Percentiles rank a stretch among this genome's conserved stretches.
These are phyloP conservation scores for Metarhizium humberi DNA, from an alignment of 2,329 filamentous ascomycete genomes.

Conservation along the genomic window DNA sequence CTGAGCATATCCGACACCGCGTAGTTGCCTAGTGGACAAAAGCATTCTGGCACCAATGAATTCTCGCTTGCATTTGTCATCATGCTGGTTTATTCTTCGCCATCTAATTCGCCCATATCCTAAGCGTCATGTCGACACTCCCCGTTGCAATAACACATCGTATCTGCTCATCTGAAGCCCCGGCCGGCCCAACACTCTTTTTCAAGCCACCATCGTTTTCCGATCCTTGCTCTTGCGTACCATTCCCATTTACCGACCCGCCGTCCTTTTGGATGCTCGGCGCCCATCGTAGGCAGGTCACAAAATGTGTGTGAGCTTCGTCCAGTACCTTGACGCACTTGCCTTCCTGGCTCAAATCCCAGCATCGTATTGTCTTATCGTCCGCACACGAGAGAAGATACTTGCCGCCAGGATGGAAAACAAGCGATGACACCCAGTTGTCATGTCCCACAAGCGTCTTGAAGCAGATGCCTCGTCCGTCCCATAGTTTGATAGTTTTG, in stretches of 20 bases:
- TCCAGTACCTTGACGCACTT: conserved; percentile 77
- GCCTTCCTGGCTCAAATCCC: conserved; percentile 85
- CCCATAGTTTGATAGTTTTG: conserved; percentile 87
- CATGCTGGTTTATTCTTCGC: neutral
- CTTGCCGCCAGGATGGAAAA: conserved; percentile 88
- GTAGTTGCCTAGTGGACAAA: neutral
- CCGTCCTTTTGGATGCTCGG: conserved; percentile 35
- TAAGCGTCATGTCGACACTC: conserved; percentile 71
- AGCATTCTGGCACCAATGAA: neutral
- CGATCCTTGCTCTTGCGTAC: conserved; percentile 6
- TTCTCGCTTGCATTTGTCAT: neutral
- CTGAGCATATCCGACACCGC: neutral
- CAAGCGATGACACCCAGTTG: conserved; percentile 81
- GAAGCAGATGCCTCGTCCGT: conserved; percentile 72
- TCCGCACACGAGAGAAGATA: conserved; percentile 80
- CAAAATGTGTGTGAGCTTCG: conserved; percentile 74
- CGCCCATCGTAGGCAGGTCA: conserved; percentile 82
- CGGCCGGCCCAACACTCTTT: conserved; percentile 33
- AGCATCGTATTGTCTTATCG: conserved; percentile 87
- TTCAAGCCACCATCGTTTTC: conserved; percentile 28
- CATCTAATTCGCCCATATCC: conserved; percentile 59
- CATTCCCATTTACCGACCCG: conserved; percentile 6
- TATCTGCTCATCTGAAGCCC: conserved; percentile 50
- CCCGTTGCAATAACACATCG: conserved; percentile 82
- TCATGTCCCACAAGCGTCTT: conserved; percentile 83